These are phyloP conservation scores for Cenchrus purpureus DNA, from an alignment of 176 grass and related monocot species.

Conservation along the genomic window DNA sequence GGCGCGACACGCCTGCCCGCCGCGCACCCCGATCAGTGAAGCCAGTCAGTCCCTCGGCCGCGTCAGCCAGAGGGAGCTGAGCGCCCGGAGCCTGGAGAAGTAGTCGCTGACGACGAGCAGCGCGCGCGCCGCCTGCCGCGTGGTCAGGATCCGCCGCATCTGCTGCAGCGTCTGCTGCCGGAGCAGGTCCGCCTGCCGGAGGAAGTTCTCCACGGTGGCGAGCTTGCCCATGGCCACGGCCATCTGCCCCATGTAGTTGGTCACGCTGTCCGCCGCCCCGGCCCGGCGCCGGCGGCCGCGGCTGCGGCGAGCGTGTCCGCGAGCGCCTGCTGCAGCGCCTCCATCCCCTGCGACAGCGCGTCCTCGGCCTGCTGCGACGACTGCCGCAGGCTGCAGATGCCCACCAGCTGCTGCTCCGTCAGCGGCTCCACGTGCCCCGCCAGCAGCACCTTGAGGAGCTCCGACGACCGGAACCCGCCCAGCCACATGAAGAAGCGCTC, in stretches of 20 bases:
- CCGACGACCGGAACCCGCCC: conserved; percentile 85
- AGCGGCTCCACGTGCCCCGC: conserved; percentile 67
- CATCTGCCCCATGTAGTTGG: conserved; percentile 99
- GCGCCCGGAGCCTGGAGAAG: conserved; percentile 79
- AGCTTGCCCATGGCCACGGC: conserved; percentile 90
- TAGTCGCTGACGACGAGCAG: conserved; percentile 89
- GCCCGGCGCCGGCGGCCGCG: not conserved
- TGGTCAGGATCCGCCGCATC: conserved; percentile 86
- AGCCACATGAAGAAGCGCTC: conserved; percentile 99
- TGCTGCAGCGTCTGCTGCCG: conserved; percentile 90
- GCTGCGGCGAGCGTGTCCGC: conserved; percentile 62
- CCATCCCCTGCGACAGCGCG: conserved; percentile 95
- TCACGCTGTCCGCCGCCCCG: conserved; percentile 45
- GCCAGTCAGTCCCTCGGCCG: conserved; percentile 53
- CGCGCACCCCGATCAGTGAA: too few relatives aligned
- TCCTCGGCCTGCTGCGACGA: conserved; percentile 91
- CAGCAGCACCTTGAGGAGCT: conserved; percentile 74
- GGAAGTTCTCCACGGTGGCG: conserved; percentile 81
- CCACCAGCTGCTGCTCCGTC: conserved; percentile 86
- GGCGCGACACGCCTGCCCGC: too few relatives aligned
- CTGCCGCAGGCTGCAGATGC: conserved; percentile 86
- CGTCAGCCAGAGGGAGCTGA: conserved; percentile 88
- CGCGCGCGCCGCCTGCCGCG: conserved; percentile 80
- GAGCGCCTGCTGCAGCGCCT: conserved; percentile 81
- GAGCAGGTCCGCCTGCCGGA: conserved; percentile 85